A percentile compares a stretch with the other conserved stretches of the same genome.
These are phyloP conservation scores for Colletotrichum sp. DNA, from an alignment of 2,329 filamentous ascomycete species.

Conservation along the genomic window DNA sequence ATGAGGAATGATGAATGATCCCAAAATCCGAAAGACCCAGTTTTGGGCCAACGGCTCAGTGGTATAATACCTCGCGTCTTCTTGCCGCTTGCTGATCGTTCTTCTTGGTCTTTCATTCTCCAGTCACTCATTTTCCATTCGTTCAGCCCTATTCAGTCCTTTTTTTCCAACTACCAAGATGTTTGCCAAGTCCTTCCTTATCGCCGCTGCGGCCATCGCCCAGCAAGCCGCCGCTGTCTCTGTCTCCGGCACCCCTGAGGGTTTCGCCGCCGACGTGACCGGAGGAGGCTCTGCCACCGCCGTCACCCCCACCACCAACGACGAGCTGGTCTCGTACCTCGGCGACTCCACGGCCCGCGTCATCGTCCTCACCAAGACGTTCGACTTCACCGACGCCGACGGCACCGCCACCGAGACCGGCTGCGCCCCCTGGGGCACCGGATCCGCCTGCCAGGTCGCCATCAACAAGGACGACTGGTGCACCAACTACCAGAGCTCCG, in stretches of 20 bases:
- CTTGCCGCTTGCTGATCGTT: background rate
- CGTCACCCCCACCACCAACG: constrained; percentile 57
- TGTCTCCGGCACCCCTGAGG: constrained; percentile 43
- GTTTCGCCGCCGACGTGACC: constrained; percentile 57
- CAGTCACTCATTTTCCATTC: constrained; percentile 9
- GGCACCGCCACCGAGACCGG: constrained; percentile 57
- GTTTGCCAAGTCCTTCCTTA: constrained; percentile 15
- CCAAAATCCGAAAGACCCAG: background rate
- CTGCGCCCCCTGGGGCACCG: constrained; percentile 61
- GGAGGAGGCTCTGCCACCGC: constrained; percentile 61
- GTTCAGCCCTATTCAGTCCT: background rate
- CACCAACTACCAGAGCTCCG: constrained; percentile 59
- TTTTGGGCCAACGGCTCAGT: background rate
- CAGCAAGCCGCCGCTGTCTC: constrained; percentile 21
- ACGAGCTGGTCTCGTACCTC: constrained; percentile 65
- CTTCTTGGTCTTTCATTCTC: background rate
- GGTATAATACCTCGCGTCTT: background rate
- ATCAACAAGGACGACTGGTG: constrained; percentile 63
- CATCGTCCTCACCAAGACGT: constrained; percentile 62
- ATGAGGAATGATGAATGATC: background rate
- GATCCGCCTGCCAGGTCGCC: constrained; percentile 58
- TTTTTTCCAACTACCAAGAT: background rate
- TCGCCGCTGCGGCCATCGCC: constrained; percentile 14
- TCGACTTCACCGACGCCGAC: constrained; percentile 61
- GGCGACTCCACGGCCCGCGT: constrained; percentile 56